Conservation (phyloP, 1,284 basidiomycete genomes). For the Tylopilus orsonianus region DNA sequence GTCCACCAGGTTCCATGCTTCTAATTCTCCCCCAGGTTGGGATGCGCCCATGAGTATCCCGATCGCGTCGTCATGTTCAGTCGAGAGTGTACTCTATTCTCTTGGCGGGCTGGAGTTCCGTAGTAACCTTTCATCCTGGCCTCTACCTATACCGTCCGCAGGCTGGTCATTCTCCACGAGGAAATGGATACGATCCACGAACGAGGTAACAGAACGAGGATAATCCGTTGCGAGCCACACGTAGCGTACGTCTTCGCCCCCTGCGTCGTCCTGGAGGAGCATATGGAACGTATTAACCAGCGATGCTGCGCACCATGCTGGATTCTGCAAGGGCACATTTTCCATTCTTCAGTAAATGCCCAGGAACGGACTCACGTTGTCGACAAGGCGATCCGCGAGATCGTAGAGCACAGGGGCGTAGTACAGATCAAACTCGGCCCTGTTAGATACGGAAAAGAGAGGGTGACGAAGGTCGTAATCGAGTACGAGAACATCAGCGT, state of each 20-base stretch:
- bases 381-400: constrained; percentile 38
- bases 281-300: constrained; percentile 42
- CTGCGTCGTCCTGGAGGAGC: constrained; percentile 34
- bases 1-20: constrained; percentile 41
- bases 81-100: constrained; percentile 43
- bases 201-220: constrained; percentile 32
- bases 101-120: constrained; percentile 7
- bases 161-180: too few relatives aligned
- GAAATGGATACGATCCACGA: too few relatives aligned
- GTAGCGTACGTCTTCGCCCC: constrained; percentile 32
- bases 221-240: constrained; percentile 53
- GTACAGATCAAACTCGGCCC: constrained; percentile 16
- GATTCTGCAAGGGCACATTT: constrained; percentile 37
- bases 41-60: constrained; percentile 43
- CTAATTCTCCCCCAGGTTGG: constrained; percentile 38
- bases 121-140: neutral
- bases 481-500: constrained; percentile 41
- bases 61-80: constrained; percentile 42
- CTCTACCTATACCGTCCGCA: neutral
- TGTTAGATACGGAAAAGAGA: constrained; percentile 30
- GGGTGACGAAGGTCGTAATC: constrained; percentile 48
- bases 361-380: constrained; percentile 39
- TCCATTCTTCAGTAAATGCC: constrained; percentile 55
- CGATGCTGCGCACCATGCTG: constrained; percentile 45
- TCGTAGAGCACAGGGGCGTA: constrained; percentile 42